phyloP scores from a whole-genome alignment of 305 asterid species.

The Fraxinus ornus region DNA sequence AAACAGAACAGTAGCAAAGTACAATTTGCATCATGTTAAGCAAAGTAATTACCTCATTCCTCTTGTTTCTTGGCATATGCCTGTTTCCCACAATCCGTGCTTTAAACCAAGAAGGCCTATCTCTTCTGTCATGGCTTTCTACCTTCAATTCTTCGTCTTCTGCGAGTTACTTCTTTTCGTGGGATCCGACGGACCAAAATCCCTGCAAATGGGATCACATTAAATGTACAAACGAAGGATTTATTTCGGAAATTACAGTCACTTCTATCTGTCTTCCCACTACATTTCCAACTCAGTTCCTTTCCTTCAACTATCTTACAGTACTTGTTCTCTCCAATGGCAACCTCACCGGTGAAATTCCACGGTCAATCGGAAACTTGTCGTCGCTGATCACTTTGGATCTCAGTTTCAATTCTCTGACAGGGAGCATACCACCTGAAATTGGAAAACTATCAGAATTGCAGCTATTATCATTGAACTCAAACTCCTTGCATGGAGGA shows the following conservation, averaged over 20 bases:
- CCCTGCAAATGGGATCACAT: conserved; percentile 75
- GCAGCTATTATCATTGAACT: conserved; percentile 42
- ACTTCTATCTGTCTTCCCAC: conserved; percentile 50
- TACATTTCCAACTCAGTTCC: conserved; percentile 47
- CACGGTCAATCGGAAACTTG: conserved; percentile 44
- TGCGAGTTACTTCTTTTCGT: conserved; percentile 49
- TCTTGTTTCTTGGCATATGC: conserved; percentile 36
- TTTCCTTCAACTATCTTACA: conserved; percentile 45
- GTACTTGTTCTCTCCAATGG: conserved; percentile 48
- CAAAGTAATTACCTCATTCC: conserved; percentile 35
- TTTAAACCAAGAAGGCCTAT: conserved; percentile 59
- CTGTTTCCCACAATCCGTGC: conserved; percentile 38
- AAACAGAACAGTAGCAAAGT: conserved; percentile 22
- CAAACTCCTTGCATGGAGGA: conserved; percentile 48
- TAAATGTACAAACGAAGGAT: conserved; percentile 43
- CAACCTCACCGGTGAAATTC: conserved; percentile 57
- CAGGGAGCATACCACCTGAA: conserved; percentile 53
- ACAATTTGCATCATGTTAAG: conserved; percentile 48
- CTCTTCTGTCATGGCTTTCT: conserved; percentile 68
- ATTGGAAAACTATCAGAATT: conserved; percentile 46
- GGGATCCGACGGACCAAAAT: conserved; percentile 43
- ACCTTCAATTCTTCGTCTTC: conserved; percentile 55
- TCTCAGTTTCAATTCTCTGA: conserved; percentile 60
- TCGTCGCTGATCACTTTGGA: conserved; percentile 49
- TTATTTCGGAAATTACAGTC: conserved; percentile 46